phyloP scores from a whole-genome alignment of 2,329 filamentous ascomycete species.

The Pseudopyrenochaeta lycopersici region DNA sequence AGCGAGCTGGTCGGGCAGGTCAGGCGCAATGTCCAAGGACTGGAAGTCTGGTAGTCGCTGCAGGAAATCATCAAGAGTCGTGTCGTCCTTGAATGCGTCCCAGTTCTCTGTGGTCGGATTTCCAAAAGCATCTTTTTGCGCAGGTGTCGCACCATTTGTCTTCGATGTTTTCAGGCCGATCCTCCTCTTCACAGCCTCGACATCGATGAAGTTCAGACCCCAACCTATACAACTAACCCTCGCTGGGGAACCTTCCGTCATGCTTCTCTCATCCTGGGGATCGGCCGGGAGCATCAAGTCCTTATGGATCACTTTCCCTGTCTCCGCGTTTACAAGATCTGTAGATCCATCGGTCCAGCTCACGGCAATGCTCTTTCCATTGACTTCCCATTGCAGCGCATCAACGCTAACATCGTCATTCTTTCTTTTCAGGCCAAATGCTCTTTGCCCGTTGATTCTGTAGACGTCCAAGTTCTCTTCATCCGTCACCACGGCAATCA shows the following conservation, averaged over 20 bases:
- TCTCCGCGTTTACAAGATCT: constrained; percentile 80
- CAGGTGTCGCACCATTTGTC: constrained; percentile 13
- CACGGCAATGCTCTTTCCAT: constrained; percentile 77
- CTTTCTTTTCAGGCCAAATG: constrained; percentile 63
- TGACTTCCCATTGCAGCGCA: constrained; percentile 57
- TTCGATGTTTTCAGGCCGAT: constrained; percentile 36
- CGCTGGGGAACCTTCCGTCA: constrained; percentile 7
- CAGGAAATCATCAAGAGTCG: constrained; percentile 51
- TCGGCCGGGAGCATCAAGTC: constrained; percentile 30
- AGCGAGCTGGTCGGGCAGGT: constrained; percentile 50
- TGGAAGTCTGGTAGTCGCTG: constrained; percentile 47
- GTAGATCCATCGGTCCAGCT: constrained; percentile 84
- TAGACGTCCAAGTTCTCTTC: constrained; percentile 77
- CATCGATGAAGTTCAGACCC: constrained; percentile 65
- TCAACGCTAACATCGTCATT: constrained; percentile 45
- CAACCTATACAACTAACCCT: constrained; percentile 61
- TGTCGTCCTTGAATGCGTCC: constrained; percentile 45
- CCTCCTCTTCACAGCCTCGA: constrained; percentile 53
- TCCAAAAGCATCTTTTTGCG: constrained; percentile 26
- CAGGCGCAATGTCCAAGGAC: constrained; percentile 45
- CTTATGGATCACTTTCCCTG: constrained; percentile 80
- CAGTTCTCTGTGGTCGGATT: constrained; percentile 41
- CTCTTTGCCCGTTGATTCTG: constrained; percentile 77
- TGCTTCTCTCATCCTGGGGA: not conserved
- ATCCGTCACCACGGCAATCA: constrained; percentile 76